phyloP scores from a whole-genome alignment of 371 early-diverging fungal genomes.

The Rhizopus microsporus region DNA sequence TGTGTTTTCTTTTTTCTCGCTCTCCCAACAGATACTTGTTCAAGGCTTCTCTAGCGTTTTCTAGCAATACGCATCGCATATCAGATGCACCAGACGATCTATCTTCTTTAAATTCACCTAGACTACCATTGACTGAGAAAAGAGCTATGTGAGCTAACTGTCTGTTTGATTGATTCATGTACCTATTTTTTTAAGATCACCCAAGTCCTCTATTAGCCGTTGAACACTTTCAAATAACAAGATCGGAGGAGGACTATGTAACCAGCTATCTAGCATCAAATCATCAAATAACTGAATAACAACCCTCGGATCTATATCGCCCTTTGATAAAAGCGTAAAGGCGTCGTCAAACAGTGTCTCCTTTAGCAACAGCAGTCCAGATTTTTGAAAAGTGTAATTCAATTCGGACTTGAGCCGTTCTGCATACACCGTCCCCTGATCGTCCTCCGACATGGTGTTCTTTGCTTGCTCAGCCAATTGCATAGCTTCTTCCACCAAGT shows the following conservation, averaged over 20 bases:
- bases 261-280: conserved; percentile 34
- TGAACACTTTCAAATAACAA: conserved; percentile 53
- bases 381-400: conserved; percentile 66
- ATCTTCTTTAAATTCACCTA: conserved; percentile 1
- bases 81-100: conserved; percentile 12
- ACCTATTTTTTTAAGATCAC: conserved; percentile 13
- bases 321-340: conserved; percentile 60
- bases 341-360: conserved; percentile 76
- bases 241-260: conserved; percentile 26
- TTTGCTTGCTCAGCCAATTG: conserved; percentile 54
- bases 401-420: conserved; percentile 54
- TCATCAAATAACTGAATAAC: conserved; percentile 65
- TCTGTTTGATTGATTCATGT: not conserved
- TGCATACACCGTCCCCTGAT: conserved; percentile 36
- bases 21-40: conserved; percentile 46
- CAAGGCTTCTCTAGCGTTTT: conserved; percentile 63
- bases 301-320: conserved; percentile 65
- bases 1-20: conserved; percentile 34
- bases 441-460: conserved; percentile 46
- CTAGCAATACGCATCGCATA: conserved; percentile 47
- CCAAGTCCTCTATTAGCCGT: conserved; percentile 32
- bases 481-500: conserved; percentile 59
- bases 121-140: conserved; percentile 19
- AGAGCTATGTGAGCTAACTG: not conserved
- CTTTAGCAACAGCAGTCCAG: conserved; percentile 64